Percentiles rank a stretch among this genome's conserved stretches.
phyloP scores from a whole-genome alignment of 306 rosid species.

The Delonix regia region DNA sequence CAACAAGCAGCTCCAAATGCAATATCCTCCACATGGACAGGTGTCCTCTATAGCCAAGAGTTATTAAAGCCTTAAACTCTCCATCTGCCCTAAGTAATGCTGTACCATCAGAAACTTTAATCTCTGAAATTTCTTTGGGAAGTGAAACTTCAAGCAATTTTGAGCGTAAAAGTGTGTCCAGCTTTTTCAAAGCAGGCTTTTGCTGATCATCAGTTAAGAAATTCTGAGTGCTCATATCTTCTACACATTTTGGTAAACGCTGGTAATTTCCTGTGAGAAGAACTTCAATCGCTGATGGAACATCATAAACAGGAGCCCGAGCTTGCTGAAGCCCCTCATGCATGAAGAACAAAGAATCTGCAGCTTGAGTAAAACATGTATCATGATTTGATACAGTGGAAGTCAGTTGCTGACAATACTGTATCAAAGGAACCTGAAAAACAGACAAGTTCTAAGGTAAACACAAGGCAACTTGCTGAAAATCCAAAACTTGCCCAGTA shows the following conservation, averaged over 20 bases:
- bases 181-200: constrained; percentile 87
- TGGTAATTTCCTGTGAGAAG: constrained; percentile 82
- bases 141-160: constrained; percentile 78
- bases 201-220: constrained; percentile 76
- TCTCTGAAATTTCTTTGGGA: constrained; percentile 83
- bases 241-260: constrained; percentile 88
- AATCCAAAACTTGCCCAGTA: background rate
- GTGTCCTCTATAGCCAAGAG: constrained; percentile 96
- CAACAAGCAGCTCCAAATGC: constrained; percentile 95
- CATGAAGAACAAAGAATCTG: constrained; percentile 97
- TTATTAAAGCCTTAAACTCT: constrained; percentile 86
- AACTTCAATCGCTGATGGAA: constrained; percentile 91
- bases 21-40: constrained; percentile 97
- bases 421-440: constrained; percentile 90
- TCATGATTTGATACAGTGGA: constrained; percentile 95
- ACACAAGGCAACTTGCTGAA: background rate
- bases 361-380: constrained; percentile 93
- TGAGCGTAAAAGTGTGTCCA: constrained; percentile 88
- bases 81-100: constrained; percentile 82
- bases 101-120: constrained; percentile 79
- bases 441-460: background rate
- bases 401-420: constrained; percentile 85
- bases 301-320: constrained; percentile 96
- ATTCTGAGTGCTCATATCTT: constrained; percentile 81
- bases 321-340: constrained; percentile 99